Conservation (phyloP, 2,329 filamentous ascomycete genomes). For the Ophiobolus disseminans region DNA sequence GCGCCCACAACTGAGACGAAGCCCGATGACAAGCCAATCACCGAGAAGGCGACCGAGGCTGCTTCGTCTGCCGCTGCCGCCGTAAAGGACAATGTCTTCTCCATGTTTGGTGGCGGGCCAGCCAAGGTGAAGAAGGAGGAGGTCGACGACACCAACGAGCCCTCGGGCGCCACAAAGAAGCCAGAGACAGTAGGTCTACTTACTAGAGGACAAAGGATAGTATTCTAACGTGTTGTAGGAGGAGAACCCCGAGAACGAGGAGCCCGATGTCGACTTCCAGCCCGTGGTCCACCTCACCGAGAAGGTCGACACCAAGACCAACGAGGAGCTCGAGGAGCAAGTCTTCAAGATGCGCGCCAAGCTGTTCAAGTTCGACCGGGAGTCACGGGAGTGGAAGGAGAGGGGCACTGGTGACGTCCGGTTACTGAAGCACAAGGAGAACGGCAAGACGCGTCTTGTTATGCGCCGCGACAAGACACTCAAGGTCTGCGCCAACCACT, state of each 20-base stretch:
- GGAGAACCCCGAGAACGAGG: slow-evolving; percentile 84
- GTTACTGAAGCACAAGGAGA: slow-evolving; percentile 98
- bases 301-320: slow-evolving; percentile 96
- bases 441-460: slow-evolving; percentile 94
- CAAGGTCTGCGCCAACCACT: slow-evolving; percentile 99
- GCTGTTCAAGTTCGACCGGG: slow-evolving; percentile 96
- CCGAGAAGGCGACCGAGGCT: slow-evolving; percentile 49
- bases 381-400: slow-evolving; percentile 97
- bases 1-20: slow-evolving; percentile 33
- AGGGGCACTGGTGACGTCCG: slow-evolving; percentile 95
- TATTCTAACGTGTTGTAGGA: slow-evolving; percentile 55
- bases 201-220: neutral
- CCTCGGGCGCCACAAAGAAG: slow-evolving; percentile 77
- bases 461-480: slow-evolving; percentile 99
- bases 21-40: slow-evolving; percentile 62
- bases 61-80: slow-evolving; percentile 45
- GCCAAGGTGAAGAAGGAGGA: slow-evolving; percentile 93
- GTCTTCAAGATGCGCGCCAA: slow-evolving; percentile 99
- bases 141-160: slow-evolving; percentile 75
- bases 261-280: slow-evolving; percentile 95
- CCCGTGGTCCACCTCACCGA: slow-evolving; percentile 95
- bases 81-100: slow-evolving; percentile 75
- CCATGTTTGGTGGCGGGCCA: slow-evolving; percentile 97
- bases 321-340: slow-evolving; percentile 97
- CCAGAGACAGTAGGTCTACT: slow-evolving; percentile 57